Conservation (phyloP, 345 rosid species). For the Salix purpurea region DNA sequence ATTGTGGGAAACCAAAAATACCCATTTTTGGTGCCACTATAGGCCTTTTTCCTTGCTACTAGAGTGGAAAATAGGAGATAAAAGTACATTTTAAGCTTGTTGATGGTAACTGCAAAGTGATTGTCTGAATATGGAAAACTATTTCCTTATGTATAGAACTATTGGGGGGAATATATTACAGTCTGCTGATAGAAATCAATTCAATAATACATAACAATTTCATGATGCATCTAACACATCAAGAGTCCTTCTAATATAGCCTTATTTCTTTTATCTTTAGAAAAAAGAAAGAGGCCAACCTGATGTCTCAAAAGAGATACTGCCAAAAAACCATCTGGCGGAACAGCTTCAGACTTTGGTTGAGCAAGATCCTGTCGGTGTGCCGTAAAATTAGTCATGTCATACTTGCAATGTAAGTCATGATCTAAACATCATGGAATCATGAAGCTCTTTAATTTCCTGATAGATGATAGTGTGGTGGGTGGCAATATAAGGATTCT, state of each 20-base stretch:
- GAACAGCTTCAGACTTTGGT: constrained; percentile 71
- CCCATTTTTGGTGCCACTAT: neutral
- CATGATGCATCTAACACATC: neutral
- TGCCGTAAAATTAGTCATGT: constrained; percentile 18
- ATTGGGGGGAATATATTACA: neutral
- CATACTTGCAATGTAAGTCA: neutral
- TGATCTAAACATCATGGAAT: neutral
- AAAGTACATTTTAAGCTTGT: neutral
- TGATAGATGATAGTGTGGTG: neutral
- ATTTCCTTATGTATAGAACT: neutral
- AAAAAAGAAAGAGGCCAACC: constrained; percentile 38
- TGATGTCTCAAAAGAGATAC: constrained; percentile 91
- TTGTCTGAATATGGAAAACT: neutral
- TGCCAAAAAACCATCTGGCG: constrained; percentile 73
- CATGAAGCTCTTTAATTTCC: neutral
- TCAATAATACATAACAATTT: neutral
- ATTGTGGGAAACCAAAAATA: neutral
- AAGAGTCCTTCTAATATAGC: neutral
- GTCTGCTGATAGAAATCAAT: neutral
- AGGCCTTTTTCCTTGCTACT: neutral
- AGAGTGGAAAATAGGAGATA: neutral
- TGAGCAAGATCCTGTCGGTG: constrained; percentile 70
- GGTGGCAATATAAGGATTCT: no score
- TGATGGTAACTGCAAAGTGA: neutral
- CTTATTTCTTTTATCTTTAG: neutral